Percentiles rank a stretch among this genome's conserved stretches.
Evolutionary conservation across 1,139 yeast species (phyloP).

Genomic region (Keqinozyma sinolaborantium): DNA sequence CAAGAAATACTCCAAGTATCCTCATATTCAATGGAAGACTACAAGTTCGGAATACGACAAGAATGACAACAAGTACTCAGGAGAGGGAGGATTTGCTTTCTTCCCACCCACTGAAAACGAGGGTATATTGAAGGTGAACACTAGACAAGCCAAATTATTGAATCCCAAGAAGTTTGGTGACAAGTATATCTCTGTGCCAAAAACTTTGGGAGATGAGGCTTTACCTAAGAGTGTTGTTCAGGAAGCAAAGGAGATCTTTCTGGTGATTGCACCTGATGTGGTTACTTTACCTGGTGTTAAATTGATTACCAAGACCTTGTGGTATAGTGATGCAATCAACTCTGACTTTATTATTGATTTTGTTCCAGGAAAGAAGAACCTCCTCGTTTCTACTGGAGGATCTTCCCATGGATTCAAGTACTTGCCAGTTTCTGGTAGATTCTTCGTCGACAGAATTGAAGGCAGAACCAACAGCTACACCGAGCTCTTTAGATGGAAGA

Average conservation of each 20-base stretch:
- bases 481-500: constrained; percentile 26
- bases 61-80: constrained; percentile 1
- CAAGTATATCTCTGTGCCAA: constrained; percentile 6
- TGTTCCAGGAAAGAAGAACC: constrained; percentile 26
- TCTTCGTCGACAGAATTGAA: constrained; percentile 19
- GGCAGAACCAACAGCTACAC: constrained; percentile 19
- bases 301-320: constrained; percentile 17
- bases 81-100: constrained; percentile 7
- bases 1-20: constrained; percentile 5
- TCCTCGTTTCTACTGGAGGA: constrained; percentile 40
- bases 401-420: constrained; percentile 36
- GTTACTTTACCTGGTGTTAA: constrained; percentile 3
- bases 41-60: constrained; percentile 4
- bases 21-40: constrained; percentile 6
- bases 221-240: constrained; percentile 4
- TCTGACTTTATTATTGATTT: constrained; percentile 33
- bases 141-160: constrained; percentile 8
- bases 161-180: constrained; percentile 7
- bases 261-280: constrained; percentile 8
- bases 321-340: constrained; percentile 41
- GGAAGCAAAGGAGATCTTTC: constrained; percentile 5
- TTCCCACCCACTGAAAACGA: constrained; percentile 7
- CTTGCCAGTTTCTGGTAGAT: constrained; percentile 24
- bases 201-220: constrained; percentile 4
- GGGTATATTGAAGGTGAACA: constrained; percentile 8